Evolutionary conservation across 768 basidiomycete species (phyloP).

Genomic region (Suillus subluteus): DNA sequence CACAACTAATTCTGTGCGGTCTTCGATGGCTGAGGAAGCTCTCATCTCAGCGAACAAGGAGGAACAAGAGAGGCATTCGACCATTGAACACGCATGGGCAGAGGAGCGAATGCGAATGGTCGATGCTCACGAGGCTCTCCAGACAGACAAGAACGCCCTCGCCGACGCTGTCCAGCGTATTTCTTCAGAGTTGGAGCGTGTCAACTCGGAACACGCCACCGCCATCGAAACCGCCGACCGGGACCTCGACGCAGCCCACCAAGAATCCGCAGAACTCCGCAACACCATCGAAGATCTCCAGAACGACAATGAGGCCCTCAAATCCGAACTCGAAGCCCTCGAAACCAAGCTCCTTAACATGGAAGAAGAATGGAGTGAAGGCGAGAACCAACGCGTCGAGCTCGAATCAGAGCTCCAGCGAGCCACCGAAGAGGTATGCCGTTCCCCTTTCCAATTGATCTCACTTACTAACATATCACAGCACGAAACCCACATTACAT

Average conservation of each 20-base stretch:
- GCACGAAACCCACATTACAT: slow-evolving; percentile 52
- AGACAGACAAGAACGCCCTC: slow-evolving; percentile 47
- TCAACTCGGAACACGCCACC: slow-evolving; percentile 48
- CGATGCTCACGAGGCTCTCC: slow-evolving; percentile 43
- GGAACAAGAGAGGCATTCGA: slow-evolving; percentile 45
- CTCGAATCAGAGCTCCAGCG: slow-evolving; percentile 57
- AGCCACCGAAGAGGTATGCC: slow-evolving; percentile 55
- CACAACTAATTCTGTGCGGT: slow-evolving; percentile 23
- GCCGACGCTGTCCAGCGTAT: slow-evolving; percentile 39
- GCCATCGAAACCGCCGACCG: slow-evolving; percentile 45
- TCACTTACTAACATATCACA: slow-evolving; percentile 30
- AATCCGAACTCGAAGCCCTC: slow-evolving; percentile 36
- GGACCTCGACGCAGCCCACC: slow-evolving; percentile 33
- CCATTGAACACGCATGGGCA: slow-evolving; percentile 48
- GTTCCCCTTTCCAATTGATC: neutral
- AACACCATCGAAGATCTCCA: neutral
- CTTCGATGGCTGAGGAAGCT: slow-evolving; percentile 15
- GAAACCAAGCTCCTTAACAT: slow-evolving; percentile 47
- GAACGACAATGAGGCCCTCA: slow-evolving; percentile 9
- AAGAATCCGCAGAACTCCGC: slow-evolving; percentile 1
- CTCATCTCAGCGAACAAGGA: slow-evolving; percentile 38
- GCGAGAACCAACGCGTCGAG: slow-evolving; percentile 57
- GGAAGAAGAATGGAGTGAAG: slow-evolving; percentile 60
- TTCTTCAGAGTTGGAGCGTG: slow-evolving; percentile 36
- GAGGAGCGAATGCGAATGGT: slow-evolving; percentile 54